Evolutionary conservation across 352 stramenopile genomes (phyloP).

Genomic region (Plasmopara muralis): DNA sequence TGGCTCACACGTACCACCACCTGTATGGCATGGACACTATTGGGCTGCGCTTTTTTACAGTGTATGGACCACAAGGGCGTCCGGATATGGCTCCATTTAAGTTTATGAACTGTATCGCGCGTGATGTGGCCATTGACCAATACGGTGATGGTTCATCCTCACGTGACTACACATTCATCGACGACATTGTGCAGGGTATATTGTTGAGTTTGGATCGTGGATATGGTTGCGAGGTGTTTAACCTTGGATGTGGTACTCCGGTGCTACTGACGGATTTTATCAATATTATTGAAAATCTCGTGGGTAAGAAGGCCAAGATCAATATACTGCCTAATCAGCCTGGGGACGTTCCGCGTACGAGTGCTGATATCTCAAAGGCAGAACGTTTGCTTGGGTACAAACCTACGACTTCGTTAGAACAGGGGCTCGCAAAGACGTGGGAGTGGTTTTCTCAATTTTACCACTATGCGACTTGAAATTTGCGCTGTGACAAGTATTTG

Average conservation of each 20-base stretch:
- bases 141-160: conserved; percentile 94
- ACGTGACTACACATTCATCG: conserved; percentile 98
- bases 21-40: conserved; percentile 93
- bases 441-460: conserved; percentile 89
- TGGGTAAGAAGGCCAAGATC: conserved; percentile 92
- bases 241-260: conserved; percentile 92
- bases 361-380: conserved; percentile 94
- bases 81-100: conserved; percentile 99
- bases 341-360: conserved; percentile 95
- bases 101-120: conserved; percentile 94
- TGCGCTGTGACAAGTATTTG: no score
- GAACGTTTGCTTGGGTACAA: conserved; percentile 92
- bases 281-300: conserved; percentile 89
- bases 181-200: conserved; percentile 96
- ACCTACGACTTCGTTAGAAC: conserved; percentile 88
- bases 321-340: conserved; percentile 92
- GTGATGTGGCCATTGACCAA: conserved; percentile 91
- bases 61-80: conserved; percentile 93
- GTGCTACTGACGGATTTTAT: conserved; percentile 94
- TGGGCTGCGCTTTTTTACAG: conserved; percentile 98
- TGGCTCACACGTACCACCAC: conserved; percentile 97
- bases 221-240: conserved; percentile 93
- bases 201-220: conserved; percentile 63
- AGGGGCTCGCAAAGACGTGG: conserved; percentile 91
- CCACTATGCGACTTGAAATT: conserved; percentile 3